Evolutionary conservation across 129 eudicot species (phyloP).

Genomic region (Helichrysum umbraculigerum): DNA sequence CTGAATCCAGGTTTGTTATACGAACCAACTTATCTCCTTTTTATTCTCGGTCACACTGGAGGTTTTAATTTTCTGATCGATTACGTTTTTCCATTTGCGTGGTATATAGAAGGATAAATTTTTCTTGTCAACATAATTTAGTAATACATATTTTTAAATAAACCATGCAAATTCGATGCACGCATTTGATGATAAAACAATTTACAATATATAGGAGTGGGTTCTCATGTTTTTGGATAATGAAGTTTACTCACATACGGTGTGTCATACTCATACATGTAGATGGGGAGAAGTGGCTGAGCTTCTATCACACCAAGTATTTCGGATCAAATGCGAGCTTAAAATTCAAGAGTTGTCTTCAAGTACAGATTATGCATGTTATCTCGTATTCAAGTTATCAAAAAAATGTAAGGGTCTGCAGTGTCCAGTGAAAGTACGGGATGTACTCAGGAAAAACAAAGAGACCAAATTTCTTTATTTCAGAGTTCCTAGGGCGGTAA

Average conservation of each 20-base stretch:
- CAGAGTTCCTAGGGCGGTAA: not conserved
- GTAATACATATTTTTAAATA: too few species aligned
- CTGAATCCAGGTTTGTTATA: not conserved
- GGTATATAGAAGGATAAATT: too few species aligned
- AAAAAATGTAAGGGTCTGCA: not conserved
- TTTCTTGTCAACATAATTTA: too few species aligned
- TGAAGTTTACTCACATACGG: not conserved
- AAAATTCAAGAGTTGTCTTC: not conserved
- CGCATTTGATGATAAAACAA: too few species aligned
- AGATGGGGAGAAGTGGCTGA: not conserved
- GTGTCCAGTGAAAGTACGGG: slow-evolving; percentile 1
- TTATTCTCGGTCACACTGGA: too few species aligned
- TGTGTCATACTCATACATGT: not conserved
- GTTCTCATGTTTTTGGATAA: not conserved
- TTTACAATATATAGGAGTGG: not conserved
- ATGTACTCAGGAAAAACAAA: not conserved
- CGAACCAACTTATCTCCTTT: not conserved
- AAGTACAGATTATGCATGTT: not conserved
- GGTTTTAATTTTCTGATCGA: too few species aligned
- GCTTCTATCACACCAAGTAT: not conserved
- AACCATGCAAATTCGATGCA: too few species aligned
- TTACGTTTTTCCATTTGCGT: too few species aligned
- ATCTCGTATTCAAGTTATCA: not conserved
- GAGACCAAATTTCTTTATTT: not conserved
- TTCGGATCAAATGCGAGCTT: not conserved